phyloP scores from a whole-genome alignment of 1,139 yeast species.

The Zygosaccharomyces pseudobailii region DNA sequence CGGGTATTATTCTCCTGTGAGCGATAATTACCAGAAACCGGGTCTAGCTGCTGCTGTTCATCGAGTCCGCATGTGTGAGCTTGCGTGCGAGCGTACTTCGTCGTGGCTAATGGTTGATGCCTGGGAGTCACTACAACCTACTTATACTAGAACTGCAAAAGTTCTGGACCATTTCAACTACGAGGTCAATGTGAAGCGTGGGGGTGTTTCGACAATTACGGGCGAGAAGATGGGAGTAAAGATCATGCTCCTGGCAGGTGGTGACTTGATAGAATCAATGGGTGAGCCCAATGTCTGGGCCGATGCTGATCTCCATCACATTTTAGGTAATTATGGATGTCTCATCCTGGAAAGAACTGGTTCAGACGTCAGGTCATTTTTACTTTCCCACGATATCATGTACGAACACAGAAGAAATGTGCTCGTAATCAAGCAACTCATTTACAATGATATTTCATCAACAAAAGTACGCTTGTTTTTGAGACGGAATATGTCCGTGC shows the following conservation, averaged over 20 bases:
- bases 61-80: conserved; percentile 95
- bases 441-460: conserved; percentile 91
- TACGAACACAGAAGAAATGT: conserved; percentile 93
- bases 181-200: conserved; percentile 84
- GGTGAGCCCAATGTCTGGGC: conserved; percentile 99
- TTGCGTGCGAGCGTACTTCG: conserved; percentile 95
- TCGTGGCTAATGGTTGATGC: conserved; percentile 99
- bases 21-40: conserved; percentile 87
- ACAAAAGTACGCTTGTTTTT: conserved; percentile 90
- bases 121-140: conserved; percentile 93
- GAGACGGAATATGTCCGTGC: conserved; percentile 95
- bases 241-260: conserved; percentile 95
- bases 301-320: conserved; percentile 90
- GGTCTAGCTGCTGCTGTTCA: conserved; percentile 87
- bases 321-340: conserved; percentile 92
- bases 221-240: conserved; percentile 84
- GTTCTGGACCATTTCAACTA: conserved; percentile 96
- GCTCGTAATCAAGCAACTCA: conserved; percentile 88
- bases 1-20: conserved; percentile 94
- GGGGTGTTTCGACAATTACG: conserved; percentile 71
- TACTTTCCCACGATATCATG: conserved; percentile 92
- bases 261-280: conserved; percentile 95
- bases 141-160: conserved; percentile 88
- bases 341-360: conserved; percentile 96
- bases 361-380: conserved; percentile 85